Evolutionary conservation across 768 basidiomycete species (phyloP).

Genomic region (Fomitopsis serialis): DNA sequence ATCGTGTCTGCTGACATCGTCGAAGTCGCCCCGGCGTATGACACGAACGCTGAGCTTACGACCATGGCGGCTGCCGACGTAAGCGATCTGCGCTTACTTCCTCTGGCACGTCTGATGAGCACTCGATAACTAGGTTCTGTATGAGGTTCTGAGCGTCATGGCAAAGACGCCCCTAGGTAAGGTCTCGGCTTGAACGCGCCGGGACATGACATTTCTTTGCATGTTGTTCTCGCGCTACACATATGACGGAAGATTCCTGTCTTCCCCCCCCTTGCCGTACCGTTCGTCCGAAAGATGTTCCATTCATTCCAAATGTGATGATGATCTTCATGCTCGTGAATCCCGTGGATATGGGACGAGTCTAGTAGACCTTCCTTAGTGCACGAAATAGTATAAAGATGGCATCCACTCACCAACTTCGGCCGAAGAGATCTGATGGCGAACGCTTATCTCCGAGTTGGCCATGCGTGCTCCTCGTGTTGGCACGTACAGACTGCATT

Average conservation of each 20-base stretch:
- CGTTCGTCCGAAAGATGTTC: too few relatives aligned
- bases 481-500: not conserved
- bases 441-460: not conserved
- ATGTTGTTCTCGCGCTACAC: not conserved
- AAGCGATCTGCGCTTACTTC: constrained; percentile 18
- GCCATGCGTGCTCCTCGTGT: not conserved
- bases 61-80: constrained; percentile 61
- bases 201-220: not conserved
- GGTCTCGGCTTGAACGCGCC: constrained; percentile 7
- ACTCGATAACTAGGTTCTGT: constrained; percentile 49
- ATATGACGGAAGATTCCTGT: not conserved
- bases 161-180: constrained; percentile 75
- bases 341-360: too few relatives aligned
- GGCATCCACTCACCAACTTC: too few relatives aligned
- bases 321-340: not conserved
- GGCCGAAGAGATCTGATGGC: not conserved
- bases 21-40: constrained; percentile 81
- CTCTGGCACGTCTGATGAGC: constrained; percentile 13
- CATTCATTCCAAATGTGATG: not conserved
- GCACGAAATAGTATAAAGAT: too few relatives aligned
- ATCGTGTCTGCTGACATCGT: constrained; percentile 83
- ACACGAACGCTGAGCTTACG: constrained; percentile 58
- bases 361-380: too few relatives aligned
- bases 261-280: not conserved
- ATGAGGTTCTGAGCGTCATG: constrained; percentile 75